Conservation (phyloP, 495 filamentous ascomycete species). For the Tuber borchii region DNA sequence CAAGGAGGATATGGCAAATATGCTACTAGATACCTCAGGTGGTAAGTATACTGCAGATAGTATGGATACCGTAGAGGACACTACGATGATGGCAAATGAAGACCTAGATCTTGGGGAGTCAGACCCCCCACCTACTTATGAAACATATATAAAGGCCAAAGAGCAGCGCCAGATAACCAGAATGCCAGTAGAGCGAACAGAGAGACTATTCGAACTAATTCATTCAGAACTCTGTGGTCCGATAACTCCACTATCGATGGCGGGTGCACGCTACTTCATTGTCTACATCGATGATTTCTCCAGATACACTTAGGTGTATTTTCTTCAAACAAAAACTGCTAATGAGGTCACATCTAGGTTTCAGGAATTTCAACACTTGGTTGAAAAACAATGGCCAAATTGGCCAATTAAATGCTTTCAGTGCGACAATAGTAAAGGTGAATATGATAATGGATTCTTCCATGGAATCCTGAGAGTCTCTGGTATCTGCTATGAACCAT, state of each 20-base stretch:
- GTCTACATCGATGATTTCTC: not conserved
- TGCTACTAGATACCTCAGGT: too few species aligned
- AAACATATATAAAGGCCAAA: not conserved
- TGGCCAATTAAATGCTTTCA: not conserved
- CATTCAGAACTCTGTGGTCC: not conserved
- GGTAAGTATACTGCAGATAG: too few species aligned
- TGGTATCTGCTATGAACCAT: not conserved
- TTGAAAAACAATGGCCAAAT: not conserved
- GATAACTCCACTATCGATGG: not conserved
- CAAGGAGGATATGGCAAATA: too few species aligned
- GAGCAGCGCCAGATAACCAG: not conserved
- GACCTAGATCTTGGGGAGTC: not conserved
- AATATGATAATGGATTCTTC: slow-evolving; percentile 6
- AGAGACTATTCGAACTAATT: not conserved
- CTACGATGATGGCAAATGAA: not conserved
- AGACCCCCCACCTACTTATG: not conserved
- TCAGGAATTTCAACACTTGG: not conserved
- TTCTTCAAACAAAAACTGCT: not conserved
- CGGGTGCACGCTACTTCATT: not conserved
- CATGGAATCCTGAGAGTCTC: not conserved
- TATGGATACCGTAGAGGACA: too few species aligned
- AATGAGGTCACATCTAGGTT: not conserved
- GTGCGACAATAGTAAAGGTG: not conserved
- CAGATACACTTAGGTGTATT: not conserved
- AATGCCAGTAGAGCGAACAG: not conserved